Conservation (phyloP, 2,329 filamentous ascomycete genomes). For the Colletotrichum neosansevieriae region DNA sequence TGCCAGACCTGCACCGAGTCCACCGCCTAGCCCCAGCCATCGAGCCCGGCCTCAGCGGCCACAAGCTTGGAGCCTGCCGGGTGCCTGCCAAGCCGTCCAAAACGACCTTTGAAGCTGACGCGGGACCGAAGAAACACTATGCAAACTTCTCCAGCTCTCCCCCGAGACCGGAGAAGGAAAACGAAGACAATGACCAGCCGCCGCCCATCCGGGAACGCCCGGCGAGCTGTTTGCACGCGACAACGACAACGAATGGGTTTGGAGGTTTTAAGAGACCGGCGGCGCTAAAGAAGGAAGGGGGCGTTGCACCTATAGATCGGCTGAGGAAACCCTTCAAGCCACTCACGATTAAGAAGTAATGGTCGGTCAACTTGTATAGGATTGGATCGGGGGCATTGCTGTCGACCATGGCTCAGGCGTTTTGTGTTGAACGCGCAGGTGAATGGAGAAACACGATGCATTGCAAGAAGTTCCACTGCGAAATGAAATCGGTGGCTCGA, state of each 20-base stretch:
- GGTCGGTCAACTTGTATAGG: not conserved
- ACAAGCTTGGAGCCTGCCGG: constrained; percentile 57
- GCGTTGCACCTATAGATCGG: constrained; percentile 62
- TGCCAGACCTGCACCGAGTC: constrained; percentile 37
- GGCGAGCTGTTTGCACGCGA: constrained; percentile 63
- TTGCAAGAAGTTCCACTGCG: not conserved
- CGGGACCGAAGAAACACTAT: constrained; percentile 60
- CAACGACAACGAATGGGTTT: constrained; percentile 57
- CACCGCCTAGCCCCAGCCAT: constrained; percentile 44
- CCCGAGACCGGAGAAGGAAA: constrained; percentile 44
- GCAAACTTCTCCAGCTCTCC: constrained; percentile 71
- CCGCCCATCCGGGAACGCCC: constrained; percentile 52
- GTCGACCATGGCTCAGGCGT: not conserved
- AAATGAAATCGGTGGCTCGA: not conserved
- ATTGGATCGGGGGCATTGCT: not conserved
- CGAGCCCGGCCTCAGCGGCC: constrained; percentile 49
- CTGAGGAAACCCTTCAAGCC: constrained; percentile 69
- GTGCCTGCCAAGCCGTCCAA: constrained; percentile 51
- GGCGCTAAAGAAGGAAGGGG: constrained; percentile 53
- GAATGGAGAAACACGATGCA: not conserved
- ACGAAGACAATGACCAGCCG: constrained; percentile 46
- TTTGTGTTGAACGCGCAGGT: not conserved
- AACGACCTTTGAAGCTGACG: constrained; percentile 43
- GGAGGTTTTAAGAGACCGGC: constrained; percentile 58
- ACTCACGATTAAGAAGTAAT: constrained; percentile 61